Conservation (phyloP, 495 filamentous ascomycete species). For the Talaromyces ruber region DNA sequence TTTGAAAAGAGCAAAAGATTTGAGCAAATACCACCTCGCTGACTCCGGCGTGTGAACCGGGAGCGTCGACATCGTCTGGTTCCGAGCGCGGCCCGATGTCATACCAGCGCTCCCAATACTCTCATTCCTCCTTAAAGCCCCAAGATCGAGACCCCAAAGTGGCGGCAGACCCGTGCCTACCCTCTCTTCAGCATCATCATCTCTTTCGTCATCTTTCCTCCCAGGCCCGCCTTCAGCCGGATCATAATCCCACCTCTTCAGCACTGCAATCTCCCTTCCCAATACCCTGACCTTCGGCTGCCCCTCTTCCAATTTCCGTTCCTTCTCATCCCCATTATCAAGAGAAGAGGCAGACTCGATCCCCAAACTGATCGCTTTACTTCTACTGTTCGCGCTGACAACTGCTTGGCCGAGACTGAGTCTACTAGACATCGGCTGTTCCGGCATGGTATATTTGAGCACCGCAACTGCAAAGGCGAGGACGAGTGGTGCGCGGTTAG, state of each 20-base stretch:
- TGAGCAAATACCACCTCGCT: slow-evolving; percentile 34
- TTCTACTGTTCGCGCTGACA: slow-evolving; percentile 66
- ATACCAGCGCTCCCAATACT: background rate
- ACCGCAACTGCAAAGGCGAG: slow-evolving; percentile 70
- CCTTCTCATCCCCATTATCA: slow-evolving; percentile 63
- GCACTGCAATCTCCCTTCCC: slow-evolving; percentile 60
- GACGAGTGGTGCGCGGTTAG: slow-evolving; percentile 74
- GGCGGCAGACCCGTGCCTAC: slow-evolving; percentile 38
- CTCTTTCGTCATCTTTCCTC: slow-evolving; percentile 9
- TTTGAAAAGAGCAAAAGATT: slow-evolving; percentile 5
- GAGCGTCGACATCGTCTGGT: slow-evolving; percentile 31
- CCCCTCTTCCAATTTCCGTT: slow-evolving; percentile 65
- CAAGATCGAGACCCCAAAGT: slow-evolving; percentile 74
- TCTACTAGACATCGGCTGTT: slow-evolving; percentile 72
- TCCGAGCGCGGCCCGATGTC: slow-evolving; percentile 7
- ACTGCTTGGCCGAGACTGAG: slow-evolving; percentile 73
- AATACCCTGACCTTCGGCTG: slow-evolving; percentile 63
- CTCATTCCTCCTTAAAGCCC: slow-evolving; percentile 42
- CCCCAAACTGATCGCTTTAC: slow-evolving; percentile 66
- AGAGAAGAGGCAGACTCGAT: slow-evolving; percentile 58
- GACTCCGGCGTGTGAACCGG: slow-evolving; percentile 61
- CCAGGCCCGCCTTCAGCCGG: slow-evolving; percentile 40
- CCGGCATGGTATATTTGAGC: slow-evolving; percentile 70
- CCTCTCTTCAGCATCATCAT: slow-evolving; percentile 8
- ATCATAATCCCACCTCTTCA: slow-evolving; percentile 72